Conservation (phyloP, 1,284 basidiomycete genomes). For the Ceratorhiza oryzae-sativae region DNA sequence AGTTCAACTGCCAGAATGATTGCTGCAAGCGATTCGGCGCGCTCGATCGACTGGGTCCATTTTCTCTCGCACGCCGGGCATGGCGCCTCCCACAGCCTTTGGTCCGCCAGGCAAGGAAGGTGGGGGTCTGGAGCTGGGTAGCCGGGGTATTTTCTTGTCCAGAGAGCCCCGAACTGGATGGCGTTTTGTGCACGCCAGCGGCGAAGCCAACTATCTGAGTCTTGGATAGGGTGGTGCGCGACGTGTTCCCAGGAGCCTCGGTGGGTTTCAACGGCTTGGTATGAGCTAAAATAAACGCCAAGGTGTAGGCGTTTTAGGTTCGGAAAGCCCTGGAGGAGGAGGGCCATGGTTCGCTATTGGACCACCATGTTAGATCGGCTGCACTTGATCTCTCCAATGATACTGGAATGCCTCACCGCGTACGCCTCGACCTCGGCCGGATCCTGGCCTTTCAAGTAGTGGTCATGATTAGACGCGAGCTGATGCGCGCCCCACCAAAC, state of each 20-base stretch:
- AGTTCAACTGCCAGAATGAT: neutral
- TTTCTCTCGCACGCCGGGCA: neutral
- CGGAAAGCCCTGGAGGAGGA: neutral
- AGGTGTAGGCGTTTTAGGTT: neutral
- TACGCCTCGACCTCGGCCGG: neutral
- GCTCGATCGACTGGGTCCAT: neutral
- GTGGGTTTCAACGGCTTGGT: neutral
- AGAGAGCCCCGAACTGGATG: neutral
- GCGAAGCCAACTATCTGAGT: neutral
- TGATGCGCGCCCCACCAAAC: conserved; percentile 11
- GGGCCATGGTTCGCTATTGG: neutral
- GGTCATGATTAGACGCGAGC: neutral
- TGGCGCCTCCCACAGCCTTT: neutral
- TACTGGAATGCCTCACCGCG: conserved; percentile 4
- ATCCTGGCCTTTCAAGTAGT: conserved; percentile 6
- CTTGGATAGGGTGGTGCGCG: neutral
- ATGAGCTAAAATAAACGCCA: neutral
- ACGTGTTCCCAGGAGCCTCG: neutral
- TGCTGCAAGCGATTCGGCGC: conserved; percentile 2
- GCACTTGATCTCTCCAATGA: neutral
- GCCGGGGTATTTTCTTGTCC: neutral
- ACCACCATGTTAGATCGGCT: neutral
- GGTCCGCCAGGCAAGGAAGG: neutral
- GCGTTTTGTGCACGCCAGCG: neutral
- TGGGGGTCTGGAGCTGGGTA: neutral